These are phyloP conservation scores for Colletotrichum magnum DNA, from an alignment of 2,329 filamentous ascomycete species.

Conservation along the genomic window DNA sequence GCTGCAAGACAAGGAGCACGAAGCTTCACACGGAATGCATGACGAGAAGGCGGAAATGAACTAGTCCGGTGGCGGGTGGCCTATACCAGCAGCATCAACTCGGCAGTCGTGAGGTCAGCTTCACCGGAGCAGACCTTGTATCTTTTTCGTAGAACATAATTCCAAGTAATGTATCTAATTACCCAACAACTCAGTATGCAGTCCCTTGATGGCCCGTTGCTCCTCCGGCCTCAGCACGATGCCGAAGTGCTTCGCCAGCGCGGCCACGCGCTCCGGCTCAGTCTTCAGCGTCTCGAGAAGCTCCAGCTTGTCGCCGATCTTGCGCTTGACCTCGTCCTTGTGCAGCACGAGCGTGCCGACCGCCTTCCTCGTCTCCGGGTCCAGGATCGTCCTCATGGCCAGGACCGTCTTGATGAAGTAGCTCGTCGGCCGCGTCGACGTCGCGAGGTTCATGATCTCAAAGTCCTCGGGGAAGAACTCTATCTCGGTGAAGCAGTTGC, in stretches of 20 bases:
- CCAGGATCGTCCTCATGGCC: constrained; percentile 49
- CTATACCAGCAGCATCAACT: no score
- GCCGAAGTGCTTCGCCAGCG: constrained; percentile 64
- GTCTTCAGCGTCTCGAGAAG: constrained; percentile 58
- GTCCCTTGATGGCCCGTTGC: constrained; percentile 61
- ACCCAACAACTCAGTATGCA: constrained; percentile 42
- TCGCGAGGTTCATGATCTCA: constrained; percentile 60
- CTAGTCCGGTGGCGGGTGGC: background rate
- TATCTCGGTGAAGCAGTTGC: constrained; percentile 66
- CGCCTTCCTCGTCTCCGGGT: constrained; percentile 36
- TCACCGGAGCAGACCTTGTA: no score
- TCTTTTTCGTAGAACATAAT: background rate
- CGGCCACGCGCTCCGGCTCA: constrained; percentile 64
- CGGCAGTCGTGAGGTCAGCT: no score
- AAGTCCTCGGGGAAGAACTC: constrained; percentile 64
- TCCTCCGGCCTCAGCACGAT: constrained; percentile 63
- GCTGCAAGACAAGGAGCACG: constrained; percentile 14
- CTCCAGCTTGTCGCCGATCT: constrained; percentile 54
- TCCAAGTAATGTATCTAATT: background rate
- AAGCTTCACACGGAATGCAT: background rate
- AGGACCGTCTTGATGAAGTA: constrained; percentile 56
- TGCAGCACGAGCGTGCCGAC: constrained; percentile 60
- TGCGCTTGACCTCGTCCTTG: constrained; percentile 60
- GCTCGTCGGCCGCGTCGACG: constrained; percentile 52
- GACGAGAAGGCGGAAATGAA: constrained; percentile 11